phyloP scores from a whole-genome alignment of 441 rosid species.

The Syzygium malaccense region DNA sequence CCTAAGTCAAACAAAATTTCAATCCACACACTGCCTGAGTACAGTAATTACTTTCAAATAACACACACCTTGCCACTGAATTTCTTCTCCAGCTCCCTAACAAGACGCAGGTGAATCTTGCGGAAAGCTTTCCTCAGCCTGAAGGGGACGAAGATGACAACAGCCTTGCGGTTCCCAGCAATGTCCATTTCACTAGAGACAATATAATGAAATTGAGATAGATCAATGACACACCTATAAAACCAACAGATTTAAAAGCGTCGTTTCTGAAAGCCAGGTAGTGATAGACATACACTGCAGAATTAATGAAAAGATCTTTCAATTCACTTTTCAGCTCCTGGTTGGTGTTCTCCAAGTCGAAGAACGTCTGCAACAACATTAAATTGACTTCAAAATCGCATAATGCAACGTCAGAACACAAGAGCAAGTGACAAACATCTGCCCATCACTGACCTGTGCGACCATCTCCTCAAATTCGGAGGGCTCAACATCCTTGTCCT shows the following conservation, averaged over 20 bases:
- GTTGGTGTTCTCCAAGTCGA: constrained; percentile 79
- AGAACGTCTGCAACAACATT: constrained; percentile 44
- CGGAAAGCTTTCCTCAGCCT: constrained; percentile 83
- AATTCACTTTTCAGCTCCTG: constrained; percentile 75
- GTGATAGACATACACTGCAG: constrained; percentile 44
- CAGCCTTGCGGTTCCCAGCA: constrained; percentile 75
- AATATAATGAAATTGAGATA: background rate
- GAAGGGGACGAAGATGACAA: constrained; percentile 77
- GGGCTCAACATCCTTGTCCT: constrained; percentile 70
- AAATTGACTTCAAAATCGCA: background rate
- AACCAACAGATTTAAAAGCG: background rate
- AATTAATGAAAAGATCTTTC: constrained; percentile 78
- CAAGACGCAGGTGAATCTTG: constrained; percentile 79
- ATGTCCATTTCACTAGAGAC: constrained; percentile 64
- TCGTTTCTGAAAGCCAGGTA: background rate
- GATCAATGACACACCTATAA: background rate
- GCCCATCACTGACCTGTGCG: constrained; percentile 42
- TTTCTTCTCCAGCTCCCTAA: constrained; percentile 83
- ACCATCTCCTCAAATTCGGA: constrained; percentile 70
- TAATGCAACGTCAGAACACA: background rate
- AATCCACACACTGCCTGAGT: background rate
- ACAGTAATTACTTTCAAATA: background rate
- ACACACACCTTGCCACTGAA: constrained; percentile 72
- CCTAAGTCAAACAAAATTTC: background rate
- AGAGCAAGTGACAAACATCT: background rate